A percentile compares a stretch with the other conserved stretches of the same genome.
phyloP scores from a whole-genome alignment of 108 stramenopile genomes.

The Cylindrotheca closterium region DNA sequence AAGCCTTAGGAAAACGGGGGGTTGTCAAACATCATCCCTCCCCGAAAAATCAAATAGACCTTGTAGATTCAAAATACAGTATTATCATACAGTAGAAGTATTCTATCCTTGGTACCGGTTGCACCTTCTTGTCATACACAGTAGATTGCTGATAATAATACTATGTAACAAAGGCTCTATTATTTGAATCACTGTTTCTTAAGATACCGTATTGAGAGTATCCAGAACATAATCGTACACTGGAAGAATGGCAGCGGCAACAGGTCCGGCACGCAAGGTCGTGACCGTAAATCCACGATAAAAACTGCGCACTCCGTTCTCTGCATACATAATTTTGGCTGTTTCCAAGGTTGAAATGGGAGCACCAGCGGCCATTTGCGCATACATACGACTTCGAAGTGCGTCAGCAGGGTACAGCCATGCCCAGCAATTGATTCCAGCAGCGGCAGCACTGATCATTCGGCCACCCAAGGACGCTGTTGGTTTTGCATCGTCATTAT shows the following conservation, averaged over 20 bases:
- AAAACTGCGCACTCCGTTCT: conserved; percentile 40
- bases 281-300: conserved; percentile 69
- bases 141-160: too few relatives aligned
- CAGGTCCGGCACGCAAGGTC: conserved; percentile 72
- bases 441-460: conserved; percentile 60
- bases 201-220: too few relatives aligned
- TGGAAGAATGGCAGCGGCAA: conserved; percentile 76
- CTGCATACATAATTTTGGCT: conserved; percentile 20
- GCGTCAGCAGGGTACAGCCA: conserved; percentile 70
- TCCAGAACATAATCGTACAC: conserved; percentile 68
- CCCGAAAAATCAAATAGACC: too few relatives aligned
- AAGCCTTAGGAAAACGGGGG: too few relatives aligned
- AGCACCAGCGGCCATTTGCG: conserved; percentile 1
- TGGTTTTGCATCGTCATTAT: not conserved
- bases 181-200: too few relatives aligned
- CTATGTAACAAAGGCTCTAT: too few relatives aligned
- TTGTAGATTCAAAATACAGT: too few relatives aligned
- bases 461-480: conserved; percentile 46
- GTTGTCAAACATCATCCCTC: too few relatives aligned
- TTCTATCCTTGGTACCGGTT: too few relatives aligned
- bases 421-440: conserved; percentile 73
- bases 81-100: too few relatives aligned
- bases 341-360: conserved; percentile 15
- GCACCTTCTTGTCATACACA: too few relatives aligned
- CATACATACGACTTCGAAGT: conserved; percentile 56